Evolutionary conservation across 1,139 yeast species (phyloP).

Genomic region (Pichia sp.): DNA sequence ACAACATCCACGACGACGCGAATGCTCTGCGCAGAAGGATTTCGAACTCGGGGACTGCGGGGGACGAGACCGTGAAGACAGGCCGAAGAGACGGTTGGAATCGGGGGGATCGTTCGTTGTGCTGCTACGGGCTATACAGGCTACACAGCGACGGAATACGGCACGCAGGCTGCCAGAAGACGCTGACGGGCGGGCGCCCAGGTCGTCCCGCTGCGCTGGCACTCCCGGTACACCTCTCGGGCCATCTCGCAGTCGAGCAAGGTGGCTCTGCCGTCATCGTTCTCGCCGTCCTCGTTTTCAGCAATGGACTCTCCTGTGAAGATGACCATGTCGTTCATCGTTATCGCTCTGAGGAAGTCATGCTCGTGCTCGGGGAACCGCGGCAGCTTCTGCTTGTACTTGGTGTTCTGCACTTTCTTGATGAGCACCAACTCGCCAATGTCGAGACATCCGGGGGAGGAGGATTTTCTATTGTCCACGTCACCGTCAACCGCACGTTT

Average conservation of each 20-base stretch:
- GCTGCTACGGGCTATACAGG: not conserved
- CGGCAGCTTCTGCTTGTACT: slow-evolving; percentile 20
- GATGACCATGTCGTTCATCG: slow-evolving; percentile 35
- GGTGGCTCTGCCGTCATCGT: slow-evolving; percentile 6
- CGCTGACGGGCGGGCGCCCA: not conserved
- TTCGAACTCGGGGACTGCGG: no score
- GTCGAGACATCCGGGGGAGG: slow-evolving; percentile 17
- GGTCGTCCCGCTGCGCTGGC: slow-evolving; percentile 1
- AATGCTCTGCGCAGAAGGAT: not conserved
- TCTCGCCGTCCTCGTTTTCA: not conserved
- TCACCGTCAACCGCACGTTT: no score
- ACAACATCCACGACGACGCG: not conserved
- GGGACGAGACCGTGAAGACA: no score
- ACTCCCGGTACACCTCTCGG: slow-evolving; percentile 21
- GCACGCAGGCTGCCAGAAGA: not conserved
- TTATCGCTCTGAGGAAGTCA: slow-evolving; percentile 30
- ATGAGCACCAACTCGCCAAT: slow-evolving; percentile 22
- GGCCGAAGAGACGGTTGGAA: no score
- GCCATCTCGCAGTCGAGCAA: slow-evolving; percentile 19
- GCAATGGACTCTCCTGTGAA: slow-evolving; percentile 1
- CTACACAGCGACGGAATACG: not conserved
- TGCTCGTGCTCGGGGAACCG: slow-evolving; percentile 29
- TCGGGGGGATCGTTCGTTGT: not conserved
- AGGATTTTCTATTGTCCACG: not conserved
- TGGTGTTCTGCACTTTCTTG: slow-evolving; percentile 21